Base-by-base conservation (phyloP, 129 eudicot species). In the Cynara cardunculus region DNA sequence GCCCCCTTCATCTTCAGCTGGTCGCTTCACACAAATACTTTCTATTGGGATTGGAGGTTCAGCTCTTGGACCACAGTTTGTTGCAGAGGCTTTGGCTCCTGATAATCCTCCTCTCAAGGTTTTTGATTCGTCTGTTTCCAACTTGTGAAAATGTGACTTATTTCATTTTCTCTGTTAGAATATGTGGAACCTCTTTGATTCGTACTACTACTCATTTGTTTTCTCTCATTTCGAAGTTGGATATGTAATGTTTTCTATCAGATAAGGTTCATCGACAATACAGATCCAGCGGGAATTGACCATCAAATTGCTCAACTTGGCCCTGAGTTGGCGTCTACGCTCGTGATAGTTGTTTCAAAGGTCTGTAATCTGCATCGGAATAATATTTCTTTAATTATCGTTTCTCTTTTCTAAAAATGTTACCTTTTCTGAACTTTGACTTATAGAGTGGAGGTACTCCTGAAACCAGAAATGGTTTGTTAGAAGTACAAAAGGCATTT, bases 371-470 rank as follows among this genome's bases (percentile, higher is more conserved):
- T n/a, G n/a, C n/a, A n/a, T n/a, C n/a, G n/a, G n/a, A n/a, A n/a
- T n/a, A n/a, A n/a, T n/a, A n/a, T n/a, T n/a, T n/a, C n/a, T n/a
- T n/a, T n/a, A n/a, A n/a, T n/a, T n/a, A n/a, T n/a, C n/a, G n/a
- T n/a, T n/a, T n/a, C n/a, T n/a, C n/a, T n/a, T n/a, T n/a, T n/a
- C n/a, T n/a, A n/a, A n/a, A n/a, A n/a, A n/a, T n/a, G n/a, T n/a
- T n/a, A n/a, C n/a, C n/a, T n/a, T n/a, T n/a, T n/a, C n/a, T n/a
- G n/a, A n/a, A n/a, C n/a, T n/a, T 72, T 82, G 79, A 12, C 22
- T 26, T n/a, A n/a, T 82, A 96, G 99, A 96, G 99, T 89, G 99
- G 99, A 74, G 99, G 98, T 69, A 96, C 99, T 73, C 99, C 99
- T 30, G 97, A 96, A 81, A 96, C 99, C 74, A 89, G 98, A 83